These are phyloP conservation scores for Rhizopogon rudus DNA, from an alignment of 768 basidiomycete species.

Conservation along the genomic window DNA sequence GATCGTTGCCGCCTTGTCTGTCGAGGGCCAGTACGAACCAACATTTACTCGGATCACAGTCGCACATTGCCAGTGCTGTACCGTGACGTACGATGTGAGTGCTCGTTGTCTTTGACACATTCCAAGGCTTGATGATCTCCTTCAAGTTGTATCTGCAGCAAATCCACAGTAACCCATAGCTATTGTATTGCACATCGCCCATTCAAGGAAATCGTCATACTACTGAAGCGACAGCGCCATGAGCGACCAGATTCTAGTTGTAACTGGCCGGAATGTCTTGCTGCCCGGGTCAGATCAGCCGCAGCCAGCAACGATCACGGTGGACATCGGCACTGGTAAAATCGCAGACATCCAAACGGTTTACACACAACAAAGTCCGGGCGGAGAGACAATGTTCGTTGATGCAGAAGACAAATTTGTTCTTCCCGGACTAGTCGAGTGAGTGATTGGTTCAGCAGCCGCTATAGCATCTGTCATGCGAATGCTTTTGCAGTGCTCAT, in stretches of 20 bases:
- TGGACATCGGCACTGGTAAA: slow-evolving; percentile 55
- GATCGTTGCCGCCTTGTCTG: too few species aligned
- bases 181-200: too few species aligned
- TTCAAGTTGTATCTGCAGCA: too few species aligned
- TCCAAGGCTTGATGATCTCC: too few species aligned
- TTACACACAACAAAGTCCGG: slow-evolving; percentile 14
- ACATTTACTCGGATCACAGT: not conserved
- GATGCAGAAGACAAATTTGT: slow-evolving; percentile 56
- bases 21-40: too few species aligned
- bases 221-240: not conserved
- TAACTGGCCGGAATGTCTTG: slow-evolving; percentile 51
- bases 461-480: not conserved
- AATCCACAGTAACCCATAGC: not conserved
- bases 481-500: slow-evolving; percentile 53
- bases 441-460: slow-evolving; percentile 3
- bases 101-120: not conserved
- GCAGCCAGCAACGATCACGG: slow-evolving; percentile 61
- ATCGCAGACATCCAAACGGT: slow-evolving; percentile 46
- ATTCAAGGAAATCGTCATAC: too few species aligned
- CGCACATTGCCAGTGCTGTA: too few species aligned
- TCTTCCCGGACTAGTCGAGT: slow-evolving; percentile 83
- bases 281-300: slow-evolving; percentile 46
- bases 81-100: not conserved
- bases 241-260: slow-evolving; percentile 25
- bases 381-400: slow-evolving; percentile 21